Base-by-base conservation (phyloP, 225 moss, liverwort and hornwort genomes). In the Pleurozium schreberi region DNA sequence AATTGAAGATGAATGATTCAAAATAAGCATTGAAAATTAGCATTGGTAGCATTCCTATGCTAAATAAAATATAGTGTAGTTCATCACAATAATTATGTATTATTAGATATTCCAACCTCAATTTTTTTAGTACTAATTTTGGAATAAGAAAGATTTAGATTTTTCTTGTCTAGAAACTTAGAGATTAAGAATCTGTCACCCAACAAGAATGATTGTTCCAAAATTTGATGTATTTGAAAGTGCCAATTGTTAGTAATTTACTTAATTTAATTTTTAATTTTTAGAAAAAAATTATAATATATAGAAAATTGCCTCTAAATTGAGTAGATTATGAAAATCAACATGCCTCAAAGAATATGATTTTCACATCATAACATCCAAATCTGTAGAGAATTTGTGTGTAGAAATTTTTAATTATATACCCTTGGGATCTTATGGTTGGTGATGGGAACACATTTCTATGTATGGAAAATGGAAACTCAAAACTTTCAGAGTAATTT, bases 371-470 rank as follows among this genome's bases (percentile, higher is more conserved):
- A 5, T 15, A 26, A 42, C 40, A 70, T 42, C 15, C 15, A 27
- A 71, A 71, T 71, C 5, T 16, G 0, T 22, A 27, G 15, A 71
- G 15, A 71, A 71, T 27, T 28, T 25, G 40, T 40, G 25, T 69
- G 5, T 25, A 25, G 4, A 38, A 69, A 0, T 13, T 69, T 40
- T 40, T 13, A 0, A 8, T 69, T 25, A 69, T 2, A 25, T 40
- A 67, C 7, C 4, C n/a, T n/a, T 7, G 12, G 1, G 1, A n/a
- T 40, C 4, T 23, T 69, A 25, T 0, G 0, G 0, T 40, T 40
- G n/a, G n/a, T 25, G 4, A 40, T 25, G 2, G 23, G 4, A 69
- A 40, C 1, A 40, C 8, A 23, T 69, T 40, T 40, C 40, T 25
- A 14, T 40, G 4, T 4, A 12, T 26, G 9, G 36, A 42, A 40